phyloP scores from a whole-genome alignment of 495 filamentous ascomycete species.

The Tirmania nivea region DNA sequence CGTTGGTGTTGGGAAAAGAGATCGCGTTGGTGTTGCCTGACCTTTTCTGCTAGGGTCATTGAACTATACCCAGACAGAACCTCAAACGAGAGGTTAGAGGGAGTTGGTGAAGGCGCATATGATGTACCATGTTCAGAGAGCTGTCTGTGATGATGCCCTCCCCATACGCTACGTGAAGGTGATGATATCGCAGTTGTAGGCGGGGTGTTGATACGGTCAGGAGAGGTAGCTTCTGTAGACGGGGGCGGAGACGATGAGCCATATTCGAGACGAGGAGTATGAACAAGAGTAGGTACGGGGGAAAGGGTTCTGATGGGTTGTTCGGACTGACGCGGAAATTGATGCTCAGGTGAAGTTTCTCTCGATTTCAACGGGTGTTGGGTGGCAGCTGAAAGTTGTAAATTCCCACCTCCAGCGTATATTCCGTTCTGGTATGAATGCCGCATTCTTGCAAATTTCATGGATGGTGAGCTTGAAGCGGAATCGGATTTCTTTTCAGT shows the following conservation, averaged over 20 bases:
- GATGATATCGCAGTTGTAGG: not conserved
- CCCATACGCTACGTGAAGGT: not conserved
- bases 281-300: not conserved
- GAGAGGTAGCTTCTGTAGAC: not conserved
- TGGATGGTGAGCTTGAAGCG: not conserved
- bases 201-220: not conserved
- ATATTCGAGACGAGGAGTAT: not conserved
- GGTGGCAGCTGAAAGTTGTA: not conserved
- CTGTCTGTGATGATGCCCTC: not conserved
- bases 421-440: not conserved
- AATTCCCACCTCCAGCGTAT: not conserved
- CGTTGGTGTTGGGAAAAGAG: not conserved
- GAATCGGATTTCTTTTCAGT: not conserved
- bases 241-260: not conserved
- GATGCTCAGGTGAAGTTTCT: not conserved
- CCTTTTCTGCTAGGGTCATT: constrained; percentile 8
- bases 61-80: constrained; percentile 13
- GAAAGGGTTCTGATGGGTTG: not conserved
- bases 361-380: not conserved
- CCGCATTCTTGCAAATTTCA: not conserved
- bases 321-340: not conserved
- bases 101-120: constrained; percentile 8
- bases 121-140: not conserved
- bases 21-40: constrained; percentile 13
- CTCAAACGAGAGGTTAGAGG: constrained; percentile 14